These are phyloP conservation scores for Seiridium cupressi DNA, from an alignment of 2,329 filamentous ascomycete species.

Conservation along the genomic window DNA sequence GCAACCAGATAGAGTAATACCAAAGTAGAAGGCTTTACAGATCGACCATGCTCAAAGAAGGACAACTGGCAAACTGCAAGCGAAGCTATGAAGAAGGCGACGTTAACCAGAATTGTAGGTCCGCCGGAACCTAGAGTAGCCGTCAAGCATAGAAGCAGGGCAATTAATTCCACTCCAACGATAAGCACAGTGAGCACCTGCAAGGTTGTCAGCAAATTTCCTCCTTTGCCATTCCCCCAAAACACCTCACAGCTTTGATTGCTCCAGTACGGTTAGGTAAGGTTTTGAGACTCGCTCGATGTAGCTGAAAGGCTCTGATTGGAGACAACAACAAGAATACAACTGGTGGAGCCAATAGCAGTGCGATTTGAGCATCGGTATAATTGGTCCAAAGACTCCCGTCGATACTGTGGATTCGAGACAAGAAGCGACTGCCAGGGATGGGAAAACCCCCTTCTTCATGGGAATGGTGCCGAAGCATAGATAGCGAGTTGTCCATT, in stretches of 20 bases:
- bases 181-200: neutral
- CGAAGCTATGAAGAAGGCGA: neutral
- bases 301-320: neutral
- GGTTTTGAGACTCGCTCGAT: neutral
- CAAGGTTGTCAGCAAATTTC: neutral
- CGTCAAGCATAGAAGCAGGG: neutral
- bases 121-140: neutral
- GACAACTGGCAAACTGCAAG: neutral
- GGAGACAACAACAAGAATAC: neutral
- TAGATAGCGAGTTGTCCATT: neutral
- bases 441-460: neutral
- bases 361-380: neutral
- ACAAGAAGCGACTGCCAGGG: neutral
- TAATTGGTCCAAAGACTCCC: neutral
- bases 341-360: neutral
- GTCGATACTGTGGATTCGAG: neutral
- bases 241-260: neutral
- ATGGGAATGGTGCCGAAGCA: neutral
- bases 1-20: neutral
- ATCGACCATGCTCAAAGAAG: conserved; percentile 2
- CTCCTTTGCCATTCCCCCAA: neutral
- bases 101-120: neutral
- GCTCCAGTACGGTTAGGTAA: neutral
- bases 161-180: neutral
- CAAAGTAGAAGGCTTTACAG: neutral